These are phyloP conservation scores for Saitozyma sp. DNA, from an alignment of 768 basidiomycete species.

Conservation along the genomic window DNA sequence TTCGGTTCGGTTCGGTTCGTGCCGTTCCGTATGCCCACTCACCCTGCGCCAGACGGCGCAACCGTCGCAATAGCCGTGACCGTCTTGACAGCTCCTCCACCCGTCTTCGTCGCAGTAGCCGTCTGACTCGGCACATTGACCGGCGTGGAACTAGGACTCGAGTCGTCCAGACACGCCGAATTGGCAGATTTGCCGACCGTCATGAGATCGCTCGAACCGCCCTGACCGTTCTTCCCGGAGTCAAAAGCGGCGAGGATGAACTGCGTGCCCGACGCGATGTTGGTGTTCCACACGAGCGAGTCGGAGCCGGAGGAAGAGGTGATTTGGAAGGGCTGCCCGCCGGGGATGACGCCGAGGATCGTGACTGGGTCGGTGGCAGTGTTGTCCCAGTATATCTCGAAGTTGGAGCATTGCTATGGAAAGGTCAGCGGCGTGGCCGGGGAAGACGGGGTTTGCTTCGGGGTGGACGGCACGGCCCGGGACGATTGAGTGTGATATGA, in stretches of 20 bases:
- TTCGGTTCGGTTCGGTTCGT: too few relatives aligned
- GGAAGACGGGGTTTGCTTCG: not conserved
- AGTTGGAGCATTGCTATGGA: constrained; percentile 30
- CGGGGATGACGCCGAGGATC: constrained; percentile 64
- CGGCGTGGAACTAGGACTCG: constrained; percentile 54
- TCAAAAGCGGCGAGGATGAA: constrained; percentile 42
- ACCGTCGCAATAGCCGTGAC: constrained; percentile 39
- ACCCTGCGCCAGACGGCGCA: constrained; percentile 26
- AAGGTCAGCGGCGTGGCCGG: not conserved
- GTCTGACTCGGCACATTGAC: constrained; percentile 18
- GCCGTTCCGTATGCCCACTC: not conserved
- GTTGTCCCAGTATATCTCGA: constrained; percentile 43
- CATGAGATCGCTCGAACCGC: constrained; percentile 64
- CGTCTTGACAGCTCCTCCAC: constrained; percentile 30
- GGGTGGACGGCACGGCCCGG: not conserved
- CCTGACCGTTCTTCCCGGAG: constrained; percentile 51
- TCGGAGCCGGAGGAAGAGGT: constrained; percentile 52
- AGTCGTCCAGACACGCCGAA: constrained; percentile 59
- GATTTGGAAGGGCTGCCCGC: constrained; percentile 60
- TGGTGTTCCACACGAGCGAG: constrained; percentile 58
- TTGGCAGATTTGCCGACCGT: constrained; percentile 59
- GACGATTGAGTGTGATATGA: not conserved
- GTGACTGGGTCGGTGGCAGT: constrained; percentile 30
- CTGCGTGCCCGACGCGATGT: constrained; percentile 63
- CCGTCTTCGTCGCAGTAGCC: constrained; percentile 5